Evolutionary conservation across 2,329 filamentous ascomycete species (phyloP).

Genomic region (Sclerotinia sclerotiorum): DNA sequence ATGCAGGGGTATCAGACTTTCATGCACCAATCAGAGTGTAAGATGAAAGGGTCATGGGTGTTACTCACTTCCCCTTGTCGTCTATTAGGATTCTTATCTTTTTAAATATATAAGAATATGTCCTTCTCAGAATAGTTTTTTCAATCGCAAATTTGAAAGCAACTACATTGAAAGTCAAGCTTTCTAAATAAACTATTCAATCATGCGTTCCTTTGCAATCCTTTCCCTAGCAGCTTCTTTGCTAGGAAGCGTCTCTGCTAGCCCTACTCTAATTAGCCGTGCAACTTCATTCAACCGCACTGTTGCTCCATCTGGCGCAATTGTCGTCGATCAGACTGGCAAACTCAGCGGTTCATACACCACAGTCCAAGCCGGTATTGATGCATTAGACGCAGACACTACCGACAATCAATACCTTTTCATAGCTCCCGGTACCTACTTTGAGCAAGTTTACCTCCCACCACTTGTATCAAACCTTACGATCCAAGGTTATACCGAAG

Average conservation of each 20-base stretch:
- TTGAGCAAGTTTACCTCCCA: constrained; percentile 56
- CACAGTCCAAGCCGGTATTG: constrained; percentile 30
- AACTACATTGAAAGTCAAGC: not conserved
- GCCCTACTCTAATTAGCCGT: not conserved
- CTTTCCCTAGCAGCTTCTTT: constrained; percentile 13
- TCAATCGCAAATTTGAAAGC: not conserved
- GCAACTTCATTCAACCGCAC: constrained; percentile 37
- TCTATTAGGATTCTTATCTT: not conserved
- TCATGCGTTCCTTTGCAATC: constrained; percentile 19
- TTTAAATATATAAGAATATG: constrained; percentile 1
- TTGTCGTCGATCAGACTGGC: constrained; percentile 46
- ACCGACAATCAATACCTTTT: constrained; percentile 52
- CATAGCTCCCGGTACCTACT: constrained; percentile 56
- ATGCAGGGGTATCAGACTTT: not conserved
- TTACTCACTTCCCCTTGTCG: not conserved
- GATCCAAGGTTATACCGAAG: constrained; percentile 54
- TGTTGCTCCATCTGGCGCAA: constrained; percentile 46
- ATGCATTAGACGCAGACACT: constrained; percentile 45
- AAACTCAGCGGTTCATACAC: constrained; percentile 36
- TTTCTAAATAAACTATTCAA: not conserved
- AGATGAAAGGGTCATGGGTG: not conserved
- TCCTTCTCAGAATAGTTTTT: not conserved
- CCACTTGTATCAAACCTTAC: constrained; percentile 49
- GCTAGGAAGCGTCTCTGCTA: constrained; percentile 10
- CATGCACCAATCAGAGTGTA: constrained; percentile 12